These are phyloP conservation scores for Kwoniella pini DNA, from an alignment of 768 basidiomycete species.

Conservation along the genomic window DNA sequence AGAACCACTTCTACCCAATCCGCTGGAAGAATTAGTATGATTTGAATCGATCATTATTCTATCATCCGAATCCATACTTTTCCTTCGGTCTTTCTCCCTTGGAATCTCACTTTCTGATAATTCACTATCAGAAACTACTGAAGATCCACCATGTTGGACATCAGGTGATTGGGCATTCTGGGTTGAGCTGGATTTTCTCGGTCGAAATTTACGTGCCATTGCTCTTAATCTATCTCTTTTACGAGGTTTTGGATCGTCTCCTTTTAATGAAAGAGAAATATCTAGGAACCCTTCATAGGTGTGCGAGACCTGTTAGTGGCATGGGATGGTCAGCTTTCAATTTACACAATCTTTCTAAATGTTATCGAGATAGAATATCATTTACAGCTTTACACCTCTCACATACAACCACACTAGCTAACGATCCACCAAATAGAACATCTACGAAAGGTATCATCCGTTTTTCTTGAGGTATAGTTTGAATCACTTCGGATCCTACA, in stretches of 20 bases:
- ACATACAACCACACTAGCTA: conserved; percentile 90
- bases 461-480: conserved; percentile 57
- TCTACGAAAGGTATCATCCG: conserved; percentile 73
- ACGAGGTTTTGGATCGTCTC: conserved; percentile 69
- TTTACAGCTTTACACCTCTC: conserved; percentile 85
- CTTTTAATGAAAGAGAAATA: conserved; percentile 83
- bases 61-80: conserved; percentile 37
- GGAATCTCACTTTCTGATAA: conserved; percentile 28
- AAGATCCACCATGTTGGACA: not conserved
- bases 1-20: conserved; percentile 22
- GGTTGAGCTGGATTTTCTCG: conserved; percentile 17
- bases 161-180: conserved; percentile 12
- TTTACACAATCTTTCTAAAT: no score
- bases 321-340: not conserved
- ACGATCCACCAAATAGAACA: conserved; percentile 83
- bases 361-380: no score
- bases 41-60: conserved; percentile 12
- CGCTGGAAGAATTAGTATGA: conserved; percentile 1
- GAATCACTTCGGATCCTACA: not conserved
- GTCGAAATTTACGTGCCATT: conserved; percentile 66
- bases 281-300: conserved; percentile 94
- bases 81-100: conserved; percentile 27
- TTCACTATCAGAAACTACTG: conserved; percentile 30
- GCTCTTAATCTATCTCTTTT: conserved; percentile 77
- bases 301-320: conserved; percentile 62